Base-by-base conservation (phyloP, 2,329 filamentous ascomycete genomes). In the Fusarium torreyae region DNA sequence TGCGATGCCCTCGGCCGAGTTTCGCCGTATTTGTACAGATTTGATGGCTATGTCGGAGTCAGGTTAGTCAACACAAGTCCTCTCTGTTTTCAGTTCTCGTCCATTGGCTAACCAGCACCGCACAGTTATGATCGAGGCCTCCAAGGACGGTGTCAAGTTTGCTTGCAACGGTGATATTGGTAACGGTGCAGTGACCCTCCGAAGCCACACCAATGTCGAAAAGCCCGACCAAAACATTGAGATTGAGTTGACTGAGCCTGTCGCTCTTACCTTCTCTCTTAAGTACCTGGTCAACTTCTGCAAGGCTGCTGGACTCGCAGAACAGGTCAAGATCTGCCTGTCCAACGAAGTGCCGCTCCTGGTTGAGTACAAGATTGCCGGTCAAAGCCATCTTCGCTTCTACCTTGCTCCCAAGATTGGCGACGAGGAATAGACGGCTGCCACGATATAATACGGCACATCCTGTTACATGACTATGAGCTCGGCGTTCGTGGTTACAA, bases 271-370 rank as follows among this genome's bases (percentile, higher is more conserved):
- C 50, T 99, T 99, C 86, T 98, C 96, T 34, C 92, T 99, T 77
- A 99, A 99, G 86, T 99, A 99, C 84, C 91, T 99, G 5, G 93
- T 97, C 87, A 98, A 98, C 88, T 99, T 99, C 86, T 98, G 96
- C 92, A 99, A 99, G 86, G 97, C 97, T 34, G 92, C 94, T 69
- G 91, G 89, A 54, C 86, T 99, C 66, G 95, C 94, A 39, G 85
- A 81, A 73, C 87, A 88, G 72, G 97, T 99, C 82, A 96, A 92
- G 84, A 91, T 99, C 75, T 97, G 92, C 83, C 88, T 99, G 74
- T 98, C 95, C 54, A 94, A 94, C 81, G 96, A 99, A 83, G 95
- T 99, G 52, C 96, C 96, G 28, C 89, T 99, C 72, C 86, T 98
- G 75, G 96, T 99, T 44, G 96, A 99, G 85, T 99, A 98, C 82